phyloP scores from a whole-genome alignment of 1,284 basidiomycete species.

The Blastosporella zonata region DNA sequence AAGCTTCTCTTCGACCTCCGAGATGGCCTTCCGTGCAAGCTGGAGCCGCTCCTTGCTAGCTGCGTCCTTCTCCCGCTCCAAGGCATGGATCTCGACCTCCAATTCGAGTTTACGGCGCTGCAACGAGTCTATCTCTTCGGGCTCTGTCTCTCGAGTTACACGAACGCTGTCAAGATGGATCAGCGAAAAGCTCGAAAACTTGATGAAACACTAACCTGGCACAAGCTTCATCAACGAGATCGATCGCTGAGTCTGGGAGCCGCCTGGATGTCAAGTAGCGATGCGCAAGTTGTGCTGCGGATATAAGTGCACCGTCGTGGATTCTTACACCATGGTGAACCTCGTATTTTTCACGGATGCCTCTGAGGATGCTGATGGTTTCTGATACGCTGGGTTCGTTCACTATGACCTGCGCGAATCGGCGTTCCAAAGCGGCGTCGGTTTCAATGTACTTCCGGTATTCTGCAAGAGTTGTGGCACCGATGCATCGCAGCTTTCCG shows the following conservation, averaged over 20 bases:
- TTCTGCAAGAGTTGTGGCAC: conserved; percentile 92
- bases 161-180: conserved; percentile 58
- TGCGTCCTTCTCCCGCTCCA: conserved; percentile 91
- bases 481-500: conserved; percentile 79
- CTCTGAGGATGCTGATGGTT: conserved; percentile 91
- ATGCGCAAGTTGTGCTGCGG: conserved; percentile 90
- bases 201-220: conserved; percentile 54
- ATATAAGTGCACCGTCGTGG: conserved; percentile 86
- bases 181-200: background rate
- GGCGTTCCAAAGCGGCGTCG: conserved; percentile 90
- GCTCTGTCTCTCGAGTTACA: conserved; percentile 91
- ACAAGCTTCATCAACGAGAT: conserved; percentile 92
- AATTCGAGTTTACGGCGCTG: conserved; percentile 91
- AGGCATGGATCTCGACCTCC: conserved; percentile 93
- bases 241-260: conserved; percentile 89
- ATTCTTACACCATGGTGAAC: conserved; percentile 92
- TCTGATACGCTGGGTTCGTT: conserved; percentile 91
- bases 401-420: conserved; percentile 93
- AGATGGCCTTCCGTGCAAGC: conserved; percentile 75
- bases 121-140: conserved; percentile 94
- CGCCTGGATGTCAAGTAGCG: conserved; percentile 89
- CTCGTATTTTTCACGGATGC: conserved; percentile 79
- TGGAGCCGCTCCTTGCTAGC: conserved; percentile 88
- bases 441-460: conserved; percentile 97
- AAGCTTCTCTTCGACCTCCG: conserved; percentile 88